Evolutionary conservation across 2,329 filamentous ascomycete genomes (phyloP).

Genomic region (Botryotinia convoluta): DNA sequence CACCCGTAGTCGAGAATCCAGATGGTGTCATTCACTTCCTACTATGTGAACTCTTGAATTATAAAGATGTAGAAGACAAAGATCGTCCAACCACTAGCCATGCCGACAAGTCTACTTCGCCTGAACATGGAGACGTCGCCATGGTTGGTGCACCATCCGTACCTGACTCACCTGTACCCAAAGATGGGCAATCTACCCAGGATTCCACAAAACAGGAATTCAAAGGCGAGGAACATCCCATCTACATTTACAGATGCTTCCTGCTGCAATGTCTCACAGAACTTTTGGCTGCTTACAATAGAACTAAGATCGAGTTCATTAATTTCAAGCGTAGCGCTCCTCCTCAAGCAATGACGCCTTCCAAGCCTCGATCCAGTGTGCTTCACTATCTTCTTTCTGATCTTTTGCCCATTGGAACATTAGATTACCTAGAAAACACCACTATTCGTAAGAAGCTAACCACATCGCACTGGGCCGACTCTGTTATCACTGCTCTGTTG

Average conservation of each 20-base stretch:
- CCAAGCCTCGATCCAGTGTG: conserved; percentile 88
- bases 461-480: conserved; percentile 82
- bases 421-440: conserved; percentile 71
- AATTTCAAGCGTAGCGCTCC: conserved; percentile 95
- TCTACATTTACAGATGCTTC: conserved; percentile 96
- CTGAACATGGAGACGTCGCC: conserved; percentile 31
- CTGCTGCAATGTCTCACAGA: conserved; percentile 89
- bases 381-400: conserved; percentile 90
- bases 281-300: conserved; percentile 85
- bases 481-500: conserved; percentile 81
- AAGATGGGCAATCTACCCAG: conserved; percentile 42
- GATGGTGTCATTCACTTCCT: conserved; percentile 96
- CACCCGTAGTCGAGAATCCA: conserved; percentile 84
- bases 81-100: conserved; percentile 47
- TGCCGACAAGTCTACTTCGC: conserved; percentile 24
- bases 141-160: conserved; percentile 29
- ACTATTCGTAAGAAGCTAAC: conserved; percentile 78
- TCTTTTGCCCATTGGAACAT: conserved; percentile 62
- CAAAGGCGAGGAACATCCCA: conserved; percentile 89
- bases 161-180: conserved; percentile 38
- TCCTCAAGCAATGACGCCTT: conserved; percentile 75
- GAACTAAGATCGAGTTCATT: conserved; percentile 97
- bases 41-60: conserved; percentile 86
- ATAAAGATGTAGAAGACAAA: conserved; percentile 88
- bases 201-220: conserved; percentile 72